These are phyloP conservation scores for Torulaspora indica DNA, from an alignment of 805 yeast species.

Conservation along the genomic window DNA sequence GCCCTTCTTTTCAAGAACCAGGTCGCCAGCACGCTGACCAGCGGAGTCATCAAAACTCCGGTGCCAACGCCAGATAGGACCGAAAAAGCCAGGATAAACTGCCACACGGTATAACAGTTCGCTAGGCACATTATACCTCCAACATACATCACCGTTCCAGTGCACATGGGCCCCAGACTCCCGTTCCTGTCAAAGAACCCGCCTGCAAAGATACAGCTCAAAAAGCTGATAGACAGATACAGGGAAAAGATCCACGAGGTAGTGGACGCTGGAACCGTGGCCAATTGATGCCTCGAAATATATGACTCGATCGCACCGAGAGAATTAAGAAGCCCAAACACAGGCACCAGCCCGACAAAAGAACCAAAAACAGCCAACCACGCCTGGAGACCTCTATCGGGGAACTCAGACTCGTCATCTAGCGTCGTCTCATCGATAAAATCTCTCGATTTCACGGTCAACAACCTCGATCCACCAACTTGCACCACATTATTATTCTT, in stretches of 20 bases:
- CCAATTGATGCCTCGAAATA: conserved; percentile 51
- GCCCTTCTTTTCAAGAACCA: conserved; percentile 63
- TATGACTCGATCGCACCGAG: conserved; percentile 66
- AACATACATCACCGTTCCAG: conserved; percentile 44
- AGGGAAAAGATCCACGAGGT: conserved; percentile 67
- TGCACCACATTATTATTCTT: conserved; percentile 10
- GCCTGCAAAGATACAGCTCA: conserved; percentile 53
- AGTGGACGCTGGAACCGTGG: conserved; percentile 44
- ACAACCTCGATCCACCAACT: background rate
- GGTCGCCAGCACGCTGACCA: conserved; percentile 58
- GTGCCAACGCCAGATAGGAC: conserved; percentile 54
- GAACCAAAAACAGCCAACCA: conserved; percentile 57
- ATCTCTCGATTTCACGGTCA: conserved; percentile 4
- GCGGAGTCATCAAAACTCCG: conserved; percentile 57
- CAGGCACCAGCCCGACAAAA: conserved; percentile 54
- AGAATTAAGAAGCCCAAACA: conserved; percentile 56
- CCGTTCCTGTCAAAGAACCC: conserved; percentile 63
- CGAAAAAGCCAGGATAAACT: conserved; percentile 58
- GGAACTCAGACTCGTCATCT: conserved; percentile 33
- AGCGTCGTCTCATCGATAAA: background rate
- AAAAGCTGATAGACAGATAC: conserved; percentile 48
- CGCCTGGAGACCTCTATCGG: conserved; percentile 57
- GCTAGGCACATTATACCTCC: conserved; percentile 57
- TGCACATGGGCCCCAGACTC: conserved; percentile 40
- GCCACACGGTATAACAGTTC: conserved; percentile 49